Base-by-base conservation (phyloP, 805 yeast species). In the Lipomyces lipofer region DNA sequence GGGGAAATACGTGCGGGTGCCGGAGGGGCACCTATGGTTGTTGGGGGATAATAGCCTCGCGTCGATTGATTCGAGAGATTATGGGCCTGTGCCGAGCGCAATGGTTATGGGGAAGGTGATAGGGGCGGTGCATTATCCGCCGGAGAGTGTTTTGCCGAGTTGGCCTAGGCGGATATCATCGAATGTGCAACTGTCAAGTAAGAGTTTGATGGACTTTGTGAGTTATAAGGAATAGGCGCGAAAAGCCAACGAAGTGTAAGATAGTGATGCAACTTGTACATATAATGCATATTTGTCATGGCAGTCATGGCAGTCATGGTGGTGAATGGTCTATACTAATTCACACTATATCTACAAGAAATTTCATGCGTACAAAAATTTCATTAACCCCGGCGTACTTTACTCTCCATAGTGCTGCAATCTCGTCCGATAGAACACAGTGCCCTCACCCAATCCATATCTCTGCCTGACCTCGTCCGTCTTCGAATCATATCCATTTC, bases 21-120 rank as follows among this genome's bases (percentile, higher is more conserved):
- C 99, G 1, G 81, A 84, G 62, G 99, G 99, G 2, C 99, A 94
- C 70, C 87, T 88, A 45, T 94, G 98, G 98, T 85, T 91, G 2
- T 89, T 97, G 0, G 99, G 99, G 1, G 99, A 94, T 66, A 94
- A 94, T 66, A 71, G 92, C 53, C 79, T 88, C 25, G 89, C 85
- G 62, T 88, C 96, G 19, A 73, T 91, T 45, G 99, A 94, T 65
- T 88, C 97, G 3, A 75, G 99, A 62, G 81, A 88, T 0, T 94
- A 94, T 67, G 87, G 91, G 35, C 88, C 85, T n/a, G 73, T 94
- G 32, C 98, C 99, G 1, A 75, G 89, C 83, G 98, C 84, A 0
- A 72, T 94, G 36, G 83, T 94, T 2, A 83, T 84, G 63, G 99
- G 98, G 1, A 91, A 88, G 66, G 83, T 94, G 12, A 35, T 32